Base-by-base conservation (phyloP, 345 rosid species). In the Gossypium longicalyx region DNA sequence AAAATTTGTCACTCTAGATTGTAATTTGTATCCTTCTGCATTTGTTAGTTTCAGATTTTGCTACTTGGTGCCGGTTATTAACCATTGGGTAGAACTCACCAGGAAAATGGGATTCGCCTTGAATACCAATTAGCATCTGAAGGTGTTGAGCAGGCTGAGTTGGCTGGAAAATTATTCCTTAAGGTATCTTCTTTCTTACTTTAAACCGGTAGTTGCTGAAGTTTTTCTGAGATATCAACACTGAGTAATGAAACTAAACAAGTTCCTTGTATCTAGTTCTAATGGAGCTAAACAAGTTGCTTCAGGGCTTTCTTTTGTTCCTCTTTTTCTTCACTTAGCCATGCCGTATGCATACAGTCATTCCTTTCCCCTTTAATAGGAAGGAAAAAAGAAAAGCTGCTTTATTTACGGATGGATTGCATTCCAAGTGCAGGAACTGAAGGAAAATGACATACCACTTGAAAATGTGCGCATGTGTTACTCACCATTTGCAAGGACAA, bases 401-500 rank as follows among this genome's bases (percentile, higher is more conserved):
- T 53, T 29, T 67, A 43, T 54, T 61, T 11, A 22, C 16, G 12
- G 25, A 19, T 27, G 8, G 9, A 12, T 66, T 41, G 15, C 4
- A 43, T 75, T 29, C 70, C 58, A 11, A 75, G 52, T 81, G 84
- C 89, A 95, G 99, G 90, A 85, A 76, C 80, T 95, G 73, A 82
- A 87, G 82, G 92, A 90, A 80, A 80, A 80, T 27, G 83, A 78
- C 67, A 77, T 88, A 54, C 81, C 83, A 2, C 78, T 85, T 10
- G 91, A 88, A 70, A 87, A 77, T 65, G 97, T 93, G 25, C 89
- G 91, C 67, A 91, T 95, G 27, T 95, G 92, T 83, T 95, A 88
- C 83, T 93, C 99, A 4, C 98, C 98, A 9, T 95, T 93, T 81
- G 80, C 97, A 59, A 88, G 98, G 82, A 95, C 98, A 38, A 83